Base-by-base conservation (phyloP, 73 alveolate genomes). In the Tetrahymena elliotti region DNA sequence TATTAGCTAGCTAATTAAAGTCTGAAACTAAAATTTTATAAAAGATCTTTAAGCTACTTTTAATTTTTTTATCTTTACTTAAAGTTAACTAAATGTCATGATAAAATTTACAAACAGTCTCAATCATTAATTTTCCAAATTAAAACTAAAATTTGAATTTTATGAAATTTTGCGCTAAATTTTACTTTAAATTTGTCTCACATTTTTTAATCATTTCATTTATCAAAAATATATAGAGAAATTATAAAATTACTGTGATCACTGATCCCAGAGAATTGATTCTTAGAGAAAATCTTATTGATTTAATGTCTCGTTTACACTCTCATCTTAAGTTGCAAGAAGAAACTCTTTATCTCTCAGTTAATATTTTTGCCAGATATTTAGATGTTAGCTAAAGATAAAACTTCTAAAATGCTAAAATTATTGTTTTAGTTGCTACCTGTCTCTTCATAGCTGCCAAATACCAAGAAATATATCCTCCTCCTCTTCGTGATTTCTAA, bases 401-500 rank as follows among this genome's bases (percentile, higher is more conserved):
- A 68, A 68, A 68, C 36, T 68, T 18, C 88, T 68, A 68, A 31
- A 31, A 68, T 31, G 10, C 24, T 18, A 68, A 68, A 68, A 68
- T 68, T 7, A 31, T 68, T 18, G n/a, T 10, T 31, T 36, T 68
- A 27, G 88, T 68, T 68, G 88, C 84, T 12, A 94, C 96, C 33
- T 94, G 96, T 83, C 35, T 94, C 27, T 94, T 94, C 20, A 83
- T 94, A 0, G 96, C 96, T 16, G 54, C 83, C 20, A 94, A 94
- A 94, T 94, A 94, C 93, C 83, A 94, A 53, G 96, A 94, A 94
- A 94, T 94, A 12, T 94, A 94, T 40, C 96, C 96, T 27, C 96
- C 96, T 83, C 96, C 96, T 33, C 83, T 94, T 33, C 39, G 53
- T 38, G 94, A 47, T 27, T 38, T 94, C 20, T 31, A 18, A 68